Conservation (phyloP, 352 stramenopile genomes). For the Salisapilia sapeloensis region DNA sequence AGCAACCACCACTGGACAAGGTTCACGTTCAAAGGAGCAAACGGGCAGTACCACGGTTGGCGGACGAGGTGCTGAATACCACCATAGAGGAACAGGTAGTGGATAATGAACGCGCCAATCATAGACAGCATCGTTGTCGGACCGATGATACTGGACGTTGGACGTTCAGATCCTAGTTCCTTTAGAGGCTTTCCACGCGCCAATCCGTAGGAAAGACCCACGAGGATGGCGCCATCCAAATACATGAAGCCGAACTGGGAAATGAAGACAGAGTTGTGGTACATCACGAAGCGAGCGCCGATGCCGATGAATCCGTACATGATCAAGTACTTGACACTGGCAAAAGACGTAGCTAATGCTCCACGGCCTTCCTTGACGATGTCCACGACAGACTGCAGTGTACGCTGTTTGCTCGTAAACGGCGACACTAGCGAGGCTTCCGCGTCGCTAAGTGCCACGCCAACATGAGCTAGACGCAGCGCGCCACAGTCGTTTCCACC, state of each 20-base stretch:
- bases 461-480: slow-evolving; percentile 81
- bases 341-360: slow-evolving; percentile 64
- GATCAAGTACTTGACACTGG: slow-evolving; percentile 78
- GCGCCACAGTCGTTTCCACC: slow-evolving; percentile 86
- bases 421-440: slow-evolving; percentile 79
- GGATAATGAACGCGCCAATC: slow-evolving; percentile 34
- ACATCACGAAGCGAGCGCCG: slow-evolving; percentile 69
- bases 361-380: slow-evolving; percentile 68
- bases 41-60: slow-evolving; percentile 52
- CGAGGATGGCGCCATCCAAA: slow-evolving; percentile 58
- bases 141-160: slow-evolving; percentile 71
- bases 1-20: slow-evolving; percentile 58
- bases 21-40: slow-evolving; percentile 42
- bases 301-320: slow-evolving; percentile 79
- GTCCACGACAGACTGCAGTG: slow-evolving; percentile 57
- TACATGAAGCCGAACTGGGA: slow-evolving; percentile 79
- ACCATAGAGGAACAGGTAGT: slow-evolving; percentile 57
- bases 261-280: slow-evolving; percentile 77
- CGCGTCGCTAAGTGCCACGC: slow-evolving; percentile 77
- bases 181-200: slow-evolving; percentile 41
- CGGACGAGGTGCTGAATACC: slow-evolving; percentile 39
- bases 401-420: slow-evolving; percentile 79
- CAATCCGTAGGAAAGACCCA: slow-evolving; percentile 67
- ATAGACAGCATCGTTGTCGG: slow-evolving; percentile 47
- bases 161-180: slow-evolving; percentile 37